Evolutionary conservation across 164 flowering plant genomes (phyloP).

Genomic region (Vitis rupestris): DNA sequence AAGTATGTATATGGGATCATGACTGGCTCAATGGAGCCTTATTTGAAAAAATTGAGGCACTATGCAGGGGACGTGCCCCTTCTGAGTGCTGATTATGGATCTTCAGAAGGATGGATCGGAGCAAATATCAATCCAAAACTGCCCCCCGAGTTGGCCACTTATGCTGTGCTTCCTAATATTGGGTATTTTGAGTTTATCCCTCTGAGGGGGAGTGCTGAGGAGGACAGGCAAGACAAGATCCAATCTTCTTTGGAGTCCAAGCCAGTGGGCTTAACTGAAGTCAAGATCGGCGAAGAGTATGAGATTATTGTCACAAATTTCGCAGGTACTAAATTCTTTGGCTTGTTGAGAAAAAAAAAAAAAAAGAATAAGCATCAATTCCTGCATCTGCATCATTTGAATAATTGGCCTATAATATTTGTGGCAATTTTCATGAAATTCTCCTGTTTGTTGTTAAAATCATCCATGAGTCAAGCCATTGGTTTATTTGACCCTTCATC

Average conservation of each 20-base stretch:
- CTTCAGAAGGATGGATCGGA: conserved; percentile 98
- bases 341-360: no score
- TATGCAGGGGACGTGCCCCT: conserved; percentile 83
- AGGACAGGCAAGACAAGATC: conserved; percentile 11
- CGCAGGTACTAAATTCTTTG: conserved; percentile 56
- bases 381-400: neutral
- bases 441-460: neutral
- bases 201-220: conserved; percentile 24
- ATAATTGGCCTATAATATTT: no score
- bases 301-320: conserved; percentile 75
- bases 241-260: conserved; percentile 30
- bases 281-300: conserved; percentile 82
- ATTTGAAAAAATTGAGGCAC: conserved; percentile 79
- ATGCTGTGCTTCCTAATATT: conserved; percentile 79
- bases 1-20: conserved; percentile 87
- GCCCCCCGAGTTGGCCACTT: conserved; percentile 76
- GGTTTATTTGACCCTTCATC: neutral
- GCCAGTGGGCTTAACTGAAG: conserved; percentile 79
- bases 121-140: conserved; percentile 76
- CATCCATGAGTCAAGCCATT: neutral
- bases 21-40: conserved; percentile 98
- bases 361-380: no score
- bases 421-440: neutral
- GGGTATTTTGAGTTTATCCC: conserved; percentile 95
- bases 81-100: conserved; percentile 79